Evolutionary conservation across 805 yeast genomes (phyloP), one percentile per base, ranked within the genome.

Genomic region (Candida glaebosa): DNA sequence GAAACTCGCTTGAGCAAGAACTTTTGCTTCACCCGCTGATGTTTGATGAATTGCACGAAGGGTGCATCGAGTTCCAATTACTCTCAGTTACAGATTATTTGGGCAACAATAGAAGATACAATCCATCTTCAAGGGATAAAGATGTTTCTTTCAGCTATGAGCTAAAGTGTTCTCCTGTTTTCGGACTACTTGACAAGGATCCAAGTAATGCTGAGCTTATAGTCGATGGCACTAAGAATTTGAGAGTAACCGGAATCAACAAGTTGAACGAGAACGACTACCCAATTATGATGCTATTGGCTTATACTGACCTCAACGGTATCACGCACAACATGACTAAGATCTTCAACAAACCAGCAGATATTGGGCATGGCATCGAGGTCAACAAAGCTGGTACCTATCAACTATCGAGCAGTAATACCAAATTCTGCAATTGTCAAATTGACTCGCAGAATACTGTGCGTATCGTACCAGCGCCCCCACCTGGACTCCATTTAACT

Each of bases 311-410:
- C 1, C 58, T 69, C 2, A 42, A 48, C 3, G 60, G 63, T 38
- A 61, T 53, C n/a, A 35, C 45, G 2, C 37, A 44, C 28, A 49
- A 50, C 31, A 47, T 56, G n/a, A 54, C 65, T 1, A 54, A 52
- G 20, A 48, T 47, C 1, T 68, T 63, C 45, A 48, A 48, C 4
- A 51, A 45, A 18, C 38, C 36, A 5, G 50, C 50, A 3, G 71
- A 65, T 9, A 48, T 66, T n/a, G 38, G 38, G 3, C 40, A 41
- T 2, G 73, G 73, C 2, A 48, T 65, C 12, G 42, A 48, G 14
- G 75, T 80, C 0, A 65, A 69, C 3, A 62, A 67, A 34, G 82
- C 95, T 0, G 99, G 99, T 3, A 58, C 61, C 0, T 91, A 88
- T 57, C 57, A 59, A 5, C 60, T 93, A 22, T 58, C 70, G 24